Evolutionary conservation across 2,329 filamentous ascomycete genomes (phyloP).

Genomic region (Macrophomina tecta): DNA sequence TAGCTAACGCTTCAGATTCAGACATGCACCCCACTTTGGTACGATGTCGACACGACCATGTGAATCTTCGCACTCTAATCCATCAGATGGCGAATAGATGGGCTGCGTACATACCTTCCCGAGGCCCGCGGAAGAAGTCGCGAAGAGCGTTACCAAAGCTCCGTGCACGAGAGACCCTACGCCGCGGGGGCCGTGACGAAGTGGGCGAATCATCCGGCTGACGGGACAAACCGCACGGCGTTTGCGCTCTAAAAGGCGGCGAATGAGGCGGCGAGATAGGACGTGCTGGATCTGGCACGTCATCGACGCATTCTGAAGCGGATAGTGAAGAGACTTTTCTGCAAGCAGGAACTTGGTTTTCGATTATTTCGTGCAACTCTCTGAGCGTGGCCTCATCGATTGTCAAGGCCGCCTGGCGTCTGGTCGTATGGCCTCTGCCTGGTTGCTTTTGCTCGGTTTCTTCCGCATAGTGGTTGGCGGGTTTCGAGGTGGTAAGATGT

Average conservation of each 20-base stretch:
- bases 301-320: conserved; percentile 15
- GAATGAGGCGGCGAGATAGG: conserved; percentile 25
- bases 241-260: conserved; percentile 19
- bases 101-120: not conserved
- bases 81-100: not conserved
- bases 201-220: conserved; percentile 27
- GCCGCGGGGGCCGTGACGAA: conserved; percentile 11
- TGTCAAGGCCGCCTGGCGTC: conserved; percentile 18
- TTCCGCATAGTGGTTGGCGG: not conserved
- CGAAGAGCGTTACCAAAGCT: conserved; percentile 23
- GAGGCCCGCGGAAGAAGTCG: conserved; percentile 18
- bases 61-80: not conserved
- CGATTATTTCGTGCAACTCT: conserved; percentile 27
- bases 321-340: not conserved
- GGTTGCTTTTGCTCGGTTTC: conserved; percentile 17
- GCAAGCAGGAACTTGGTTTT: conserved; percentile 6
- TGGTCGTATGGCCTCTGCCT: not conserved
- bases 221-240: conserved; percentile 26
- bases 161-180: conserved; percentile 16
- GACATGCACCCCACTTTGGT: conserved; percentile 23
- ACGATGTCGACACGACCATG: not conserved
- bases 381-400: conserved; percentile 25
- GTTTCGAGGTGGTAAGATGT: not conserved
- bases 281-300: not conserved
- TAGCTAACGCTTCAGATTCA: conserved; percentile 16